Percentiles rank a stretch among this genome's conserved stretches.
Conservation (phyloP, 2,329 filamentous ascomycete genomes). For the Colletotrichum limetticola region DNA sequence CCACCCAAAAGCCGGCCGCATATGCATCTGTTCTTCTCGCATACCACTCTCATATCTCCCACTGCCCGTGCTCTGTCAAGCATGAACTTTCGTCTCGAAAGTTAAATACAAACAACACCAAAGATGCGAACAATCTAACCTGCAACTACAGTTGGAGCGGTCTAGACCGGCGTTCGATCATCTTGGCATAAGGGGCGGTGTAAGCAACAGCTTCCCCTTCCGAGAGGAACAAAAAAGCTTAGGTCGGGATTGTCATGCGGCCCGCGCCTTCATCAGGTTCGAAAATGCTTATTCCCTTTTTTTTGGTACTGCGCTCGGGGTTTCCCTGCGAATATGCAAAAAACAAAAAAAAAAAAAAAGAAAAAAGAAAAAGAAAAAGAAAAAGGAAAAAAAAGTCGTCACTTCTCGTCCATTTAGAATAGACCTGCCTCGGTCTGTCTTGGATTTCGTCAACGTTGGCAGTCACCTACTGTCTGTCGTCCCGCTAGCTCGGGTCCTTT, state of each 20-base stretch:
- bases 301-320: no score
- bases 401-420: not conserved
- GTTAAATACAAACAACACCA: not conserved
- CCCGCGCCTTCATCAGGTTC: not conserved
- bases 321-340: no score
- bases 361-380: no score
- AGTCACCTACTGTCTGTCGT: not conserved
- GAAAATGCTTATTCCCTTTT: not conserved
- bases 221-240: no score
- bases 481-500: not conserved
- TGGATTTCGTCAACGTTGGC: not conserved
- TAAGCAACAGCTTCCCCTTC: no score
- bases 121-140: not conserved
- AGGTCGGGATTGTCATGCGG: no score
- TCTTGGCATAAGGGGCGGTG: no score
- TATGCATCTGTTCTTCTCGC: not conserved
- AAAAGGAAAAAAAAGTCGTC: no score
- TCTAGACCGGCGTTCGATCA: no score
- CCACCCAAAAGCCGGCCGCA: not conserved
- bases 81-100: not conserved
- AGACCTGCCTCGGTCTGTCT: not conserved
- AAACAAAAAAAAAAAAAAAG: not conserved
- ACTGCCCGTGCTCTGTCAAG: not conserved
- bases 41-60: not conserved
- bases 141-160: not conserved